Evolutionary conservation across 2,329 filamentous ascomycete genomes (phyloP).

Genomic region (Rutstroemia sp.): DNA sequence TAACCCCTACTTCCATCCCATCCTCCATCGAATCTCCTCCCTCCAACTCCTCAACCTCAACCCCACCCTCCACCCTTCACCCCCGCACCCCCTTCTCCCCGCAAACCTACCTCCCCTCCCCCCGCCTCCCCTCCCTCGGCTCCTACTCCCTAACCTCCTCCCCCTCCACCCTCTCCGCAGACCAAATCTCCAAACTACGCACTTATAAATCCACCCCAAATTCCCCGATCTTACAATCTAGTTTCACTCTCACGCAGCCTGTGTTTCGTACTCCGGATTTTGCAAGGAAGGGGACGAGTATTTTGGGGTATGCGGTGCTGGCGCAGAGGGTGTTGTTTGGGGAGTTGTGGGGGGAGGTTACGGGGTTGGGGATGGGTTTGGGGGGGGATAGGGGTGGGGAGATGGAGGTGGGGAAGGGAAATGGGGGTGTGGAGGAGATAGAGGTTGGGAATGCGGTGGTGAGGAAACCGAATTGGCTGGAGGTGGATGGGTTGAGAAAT

Average conservation of each 20-base stretch:
- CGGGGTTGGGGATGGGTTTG: no score
- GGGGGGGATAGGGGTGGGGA: no score
- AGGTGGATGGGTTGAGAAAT: neutral
- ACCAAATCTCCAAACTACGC: neutral
- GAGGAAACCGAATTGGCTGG: neutral
- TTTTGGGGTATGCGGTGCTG: neutral
- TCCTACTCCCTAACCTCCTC: no score
- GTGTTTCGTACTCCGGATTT: neutral
- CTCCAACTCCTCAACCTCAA: no score
- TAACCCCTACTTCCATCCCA: neutral
- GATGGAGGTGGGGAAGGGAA: no score
- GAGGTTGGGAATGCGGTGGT: neutral
- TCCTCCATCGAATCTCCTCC: no score
- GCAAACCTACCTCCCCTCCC: no score
- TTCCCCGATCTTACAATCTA: neutral
- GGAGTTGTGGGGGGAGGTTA: no score
- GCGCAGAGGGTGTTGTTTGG: neutral
- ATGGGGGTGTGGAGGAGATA: neutral
- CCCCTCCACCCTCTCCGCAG: no score
- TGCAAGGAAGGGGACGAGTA: neutral
- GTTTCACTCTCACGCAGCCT: neutral
- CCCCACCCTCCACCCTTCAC: neutral
- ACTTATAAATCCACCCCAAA: neutral
- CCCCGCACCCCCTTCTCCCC: neutral
- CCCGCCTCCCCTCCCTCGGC: no score